Conservation (phyloP, 345 rosid genomes). For the Corymbia maculata region DNA sequence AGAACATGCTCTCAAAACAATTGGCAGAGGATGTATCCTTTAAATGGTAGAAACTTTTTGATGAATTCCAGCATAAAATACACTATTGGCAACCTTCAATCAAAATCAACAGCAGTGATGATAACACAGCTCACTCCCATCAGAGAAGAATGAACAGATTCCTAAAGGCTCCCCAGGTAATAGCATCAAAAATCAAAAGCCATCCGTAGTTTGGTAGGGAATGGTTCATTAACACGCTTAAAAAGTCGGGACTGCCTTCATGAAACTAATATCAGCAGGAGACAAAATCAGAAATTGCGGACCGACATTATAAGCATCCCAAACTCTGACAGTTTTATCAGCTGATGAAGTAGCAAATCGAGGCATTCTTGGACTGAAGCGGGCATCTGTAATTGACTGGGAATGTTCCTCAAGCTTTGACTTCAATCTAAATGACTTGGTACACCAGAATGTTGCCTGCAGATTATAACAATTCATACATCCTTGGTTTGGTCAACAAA, state of each 20-base stretch:
- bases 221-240: neutral
- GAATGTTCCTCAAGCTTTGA: slow-evolving; percentile 55
- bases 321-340: slow-evolving; percentile 61
- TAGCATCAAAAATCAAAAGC: neutral
- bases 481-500: neutral
- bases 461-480: neutral
- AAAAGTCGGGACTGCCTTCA: neutral
- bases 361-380: slow-evolving; percentile 54
- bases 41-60: neutral
- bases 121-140: neutral
- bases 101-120: neutral
- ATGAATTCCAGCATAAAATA: neutral
- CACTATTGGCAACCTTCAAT: neutral
- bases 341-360: slow-evolving; percentile 61
- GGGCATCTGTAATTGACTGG: slow-evolving; percentile 54
- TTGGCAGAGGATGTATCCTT: neutral
- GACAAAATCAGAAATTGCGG: neutral
- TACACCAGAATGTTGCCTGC: slow-evolving; percentile 63
- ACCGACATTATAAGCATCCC: slow-evolving; percentile 62
- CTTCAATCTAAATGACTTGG: slow-evolving; percentile 33
- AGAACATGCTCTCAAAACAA: neutral
- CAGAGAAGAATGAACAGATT: neutral
- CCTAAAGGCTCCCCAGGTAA: neutral
- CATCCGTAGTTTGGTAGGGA: neutral
- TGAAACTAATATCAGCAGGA: neutral